These are phyloP conservation scores for Tylopilus subfusipes DNA, from an alignment of 768 basidiomycete species.

Conservation along the genomic window DNA sequence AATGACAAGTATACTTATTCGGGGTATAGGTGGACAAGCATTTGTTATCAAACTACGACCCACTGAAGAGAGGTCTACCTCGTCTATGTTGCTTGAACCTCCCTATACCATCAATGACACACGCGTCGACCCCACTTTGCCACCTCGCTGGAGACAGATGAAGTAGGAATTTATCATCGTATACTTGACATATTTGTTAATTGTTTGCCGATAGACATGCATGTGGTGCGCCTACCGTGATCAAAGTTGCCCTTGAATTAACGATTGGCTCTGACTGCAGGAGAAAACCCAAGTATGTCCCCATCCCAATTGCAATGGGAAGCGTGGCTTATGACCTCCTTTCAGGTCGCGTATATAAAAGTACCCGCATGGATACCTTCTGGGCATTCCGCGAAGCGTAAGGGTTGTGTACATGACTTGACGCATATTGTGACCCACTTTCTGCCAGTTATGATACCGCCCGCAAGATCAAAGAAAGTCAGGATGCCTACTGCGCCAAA, in stretches of 20 bases:
- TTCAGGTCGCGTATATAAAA: slow-evolving; percentile 28
- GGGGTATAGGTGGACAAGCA: slow-evolving; percentile 70
- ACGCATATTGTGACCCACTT: neutral
- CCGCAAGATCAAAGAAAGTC: slow-evolving; percentile 47
- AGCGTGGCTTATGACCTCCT: neutral
- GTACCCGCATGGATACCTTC: slow-evolving; percentile 44
- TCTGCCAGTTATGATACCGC: slow-evolving; percentile 48
- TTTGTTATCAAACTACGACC: slow-evolving; percentile 83
- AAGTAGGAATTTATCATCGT: slow-evolving; percentile 45
- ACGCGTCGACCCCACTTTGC: slow-evolving; percentile 33
- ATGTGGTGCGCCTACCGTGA: slow-evolving; percentile 40
- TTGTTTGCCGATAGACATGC: slow-evolving; percentile 44
- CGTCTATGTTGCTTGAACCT: slow-evolving; percentile 83
- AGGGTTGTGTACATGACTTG: slow-evolving; percentile 4
- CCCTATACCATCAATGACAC: slow-evolving; percentile 60
- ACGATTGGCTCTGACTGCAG: slow-evolving; percentile 19
- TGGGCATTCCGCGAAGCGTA: slow-evolving; percentile 55
- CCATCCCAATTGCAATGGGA: neutral
- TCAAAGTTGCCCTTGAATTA: neutral
- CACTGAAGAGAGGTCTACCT: slow-evolving; percentile 69
- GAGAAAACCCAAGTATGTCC: slow-evolving; percentile 46
- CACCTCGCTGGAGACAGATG: slow-evolving; percentile 75
- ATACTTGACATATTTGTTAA: slow-evolving; percentile 1
- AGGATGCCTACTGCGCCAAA: slow-evolving; percentile 52
- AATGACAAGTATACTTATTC: slow-evolving; percentile 6